Evolutionary conservation across 768 basidiomycete species (phyloP), one percentile per base, ranked within the genome.

Genomic region (Psilocybe sp.): DNA sequence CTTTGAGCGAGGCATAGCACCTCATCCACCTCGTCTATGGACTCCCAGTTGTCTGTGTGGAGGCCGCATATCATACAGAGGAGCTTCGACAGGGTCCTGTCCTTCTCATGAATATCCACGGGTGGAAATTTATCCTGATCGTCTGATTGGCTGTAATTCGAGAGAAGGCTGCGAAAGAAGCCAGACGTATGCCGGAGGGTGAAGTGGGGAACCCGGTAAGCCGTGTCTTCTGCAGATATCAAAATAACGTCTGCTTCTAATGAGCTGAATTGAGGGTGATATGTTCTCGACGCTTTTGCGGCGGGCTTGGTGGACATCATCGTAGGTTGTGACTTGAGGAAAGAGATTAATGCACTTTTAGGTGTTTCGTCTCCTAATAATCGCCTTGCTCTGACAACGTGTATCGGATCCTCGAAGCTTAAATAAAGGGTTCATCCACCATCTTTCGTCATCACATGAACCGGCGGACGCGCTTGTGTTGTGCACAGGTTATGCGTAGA

Each of bases 101-200:
- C 67, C 33, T 54, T 54, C 51, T 75, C 75, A 16, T 68, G 65
- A 34, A 71, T 49, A 31, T 58, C 55, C 47, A 62, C 52, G 14
- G 53, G 39, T 41, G 14, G 52, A 55, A 34, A 69, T 60, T 50
- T 49, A 32, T 48, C 52, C 42, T 15, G 40, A 32, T 23, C 40
- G 28, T 49, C 44, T 38, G 40, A 49, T 15, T 55, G 40, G 33
- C 14, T 33, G 15, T 40, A 38, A 19, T 13, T 40, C 3, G 75
- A 68, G 60, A 83, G 82, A 58, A 84, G 76, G 11, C 75, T 71
- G 44, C 75, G 69, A 62, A 82, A 82, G 69, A 81, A 78, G 31
- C 80, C 78, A 4, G 80, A 82, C 0, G 82, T 80, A 19, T 72
- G 74, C 56, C 76, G 77, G 36, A 85, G 71, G 1, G 78, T 82